Evolutionary conservation across 441 rosid species (phyloP), one percentile per base, ranked within the genome.

Genomic region (Corymbia calophylla): DNA sequence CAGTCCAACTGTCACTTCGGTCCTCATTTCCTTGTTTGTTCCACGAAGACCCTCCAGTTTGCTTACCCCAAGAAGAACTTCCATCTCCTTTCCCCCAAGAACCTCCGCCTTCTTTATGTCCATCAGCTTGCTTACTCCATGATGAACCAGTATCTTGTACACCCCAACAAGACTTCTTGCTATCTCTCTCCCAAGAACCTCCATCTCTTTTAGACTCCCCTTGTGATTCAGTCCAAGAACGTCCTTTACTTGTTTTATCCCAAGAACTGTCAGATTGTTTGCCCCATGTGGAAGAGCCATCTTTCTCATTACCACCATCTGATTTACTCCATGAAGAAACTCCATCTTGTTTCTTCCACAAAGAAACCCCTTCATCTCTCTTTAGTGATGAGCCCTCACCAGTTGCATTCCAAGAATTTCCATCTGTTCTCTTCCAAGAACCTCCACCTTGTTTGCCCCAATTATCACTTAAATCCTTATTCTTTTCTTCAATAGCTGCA

Each of bases 401-500:
- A 86, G 29, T 44, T n/a, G 58, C 62, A 55, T 58, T 58, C 70
- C 89, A 81, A 56, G 77, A 55, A 56, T 31, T 86, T 56, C 89
- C 89, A 88, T 88, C 89, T 88, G 60, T 47, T 47, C 85, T 82
- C 87, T 39, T 54, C n/a, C 54, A 60, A 58, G 80, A 82, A 48
- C 23, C 66, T 29, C 87, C 93, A 7, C 70, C 93, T 70, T 87
- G 88, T 77, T 90, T 86, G 35, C 48, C 66, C 73, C 77, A 86
- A 5, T 53, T 60, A 49, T 90, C 88, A 92, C 92, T 87, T 25
- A 91, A 89, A n/a, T 87, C 91, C 91, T 81, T 81, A 53, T 86
- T 90, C 91, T 88, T 94, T 91, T 88, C 90, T 88, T 93, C 94
- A 90, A 44, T 91, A 89, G 25, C 89, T 58, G 47, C 87, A 68